phyloP scores from a whole-genome alignment of 2,329 filamentous ascomycete genomes.

The Neoscytalidium dimidiatum region DNA sequence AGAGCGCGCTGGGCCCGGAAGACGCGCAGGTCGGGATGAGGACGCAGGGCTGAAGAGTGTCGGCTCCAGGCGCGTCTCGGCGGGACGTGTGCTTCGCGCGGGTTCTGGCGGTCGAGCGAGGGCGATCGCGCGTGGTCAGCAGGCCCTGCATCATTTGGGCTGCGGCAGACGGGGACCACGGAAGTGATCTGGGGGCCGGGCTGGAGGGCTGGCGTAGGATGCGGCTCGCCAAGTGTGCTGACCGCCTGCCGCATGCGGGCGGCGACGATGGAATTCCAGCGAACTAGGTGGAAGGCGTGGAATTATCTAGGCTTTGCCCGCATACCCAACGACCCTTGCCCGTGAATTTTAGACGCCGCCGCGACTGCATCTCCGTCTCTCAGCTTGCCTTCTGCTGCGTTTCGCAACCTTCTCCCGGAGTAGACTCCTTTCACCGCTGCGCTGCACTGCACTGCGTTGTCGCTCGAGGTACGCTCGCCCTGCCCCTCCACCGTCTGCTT shows the following conservation, averaged over 20 bases:
- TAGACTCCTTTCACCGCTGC: background rate
- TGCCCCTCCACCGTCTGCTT: slow-evolving; percentile 5
- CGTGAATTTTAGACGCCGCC: slow-evolving; percentile 14
- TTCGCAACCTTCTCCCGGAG: background rate
- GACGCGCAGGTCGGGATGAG: background rate
- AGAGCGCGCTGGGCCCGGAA: background rate
- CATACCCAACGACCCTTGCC: slow-evolving; percentile 14
- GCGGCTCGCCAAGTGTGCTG: background rate
- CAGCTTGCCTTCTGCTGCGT: background rate
- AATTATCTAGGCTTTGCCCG: slow-evolving; percentile 15
- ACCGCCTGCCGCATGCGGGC: slow-evolving; percentile 11
- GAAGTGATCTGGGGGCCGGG: background rate
- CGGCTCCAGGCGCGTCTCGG: background rate
- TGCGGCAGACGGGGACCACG: background rate
- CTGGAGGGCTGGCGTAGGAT: no score
- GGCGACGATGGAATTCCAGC: slow-evolving; percentile 8
- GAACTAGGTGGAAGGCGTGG: slow-evolving; percentile 14
- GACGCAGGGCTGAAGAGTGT: background rate
- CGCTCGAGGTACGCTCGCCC: background rate
- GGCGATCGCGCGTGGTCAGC: no score
- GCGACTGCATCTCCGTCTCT: slow-evolving; percentile 7
- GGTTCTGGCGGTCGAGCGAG: no score
- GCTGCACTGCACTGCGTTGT: background rate
- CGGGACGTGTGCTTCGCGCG: no score
- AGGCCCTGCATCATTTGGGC: background rate